Evolutionary conservation across 2,329 filamentous ascomycete species (phyloP).

Genomic region (Tolypocladium nubicola): DNA sequence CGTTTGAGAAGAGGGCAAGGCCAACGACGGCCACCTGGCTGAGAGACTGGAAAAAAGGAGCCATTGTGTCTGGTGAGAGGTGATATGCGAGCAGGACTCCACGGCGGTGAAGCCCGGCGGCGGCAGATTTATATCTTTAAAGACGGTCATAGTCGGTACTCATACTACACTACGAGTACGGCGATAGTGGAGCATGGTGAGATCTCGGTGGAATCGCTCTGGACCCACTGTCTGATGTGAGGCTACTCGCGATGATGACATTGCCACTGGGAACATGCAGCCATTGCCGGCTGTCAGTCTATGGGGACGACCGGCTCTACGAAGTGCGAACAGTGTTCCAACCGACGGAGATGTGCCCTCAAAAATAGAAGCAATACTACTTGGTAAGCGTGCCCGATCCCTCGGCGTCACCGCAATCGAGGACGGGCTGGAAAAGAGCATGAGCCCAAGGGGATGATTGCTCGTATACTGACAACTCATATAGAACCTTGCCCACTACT

Average conservation of each 20-base stretch:
- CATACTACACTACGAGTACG: no score
- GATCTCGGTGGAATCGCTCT: neutral
- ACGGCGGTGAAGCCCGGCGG: neutral
- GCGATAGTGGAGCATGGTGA: neutral
- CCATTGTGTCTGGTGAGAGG: conserved; percentile 1
- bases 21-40: conserved; percentile 10
- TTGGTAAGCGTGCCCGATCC: neutral
- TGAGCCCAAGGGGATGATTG: neutral
- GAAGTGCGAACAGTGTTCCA: neutral
- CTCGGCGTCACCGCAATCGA: neutral
- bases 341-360: neutral
- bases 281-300: neutral
- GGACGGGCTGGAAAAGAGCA: neutral
- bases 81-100: neutral
- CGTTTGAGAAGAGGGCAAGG: conserved; percentile 10
- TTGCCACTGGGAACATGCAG: neutral
- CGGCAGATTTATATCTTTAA: neutral
- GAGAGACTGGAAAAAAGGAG: conserved; percentile 4
- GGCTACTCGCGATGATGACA: neutral
- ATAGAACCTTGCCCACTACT: neutral
- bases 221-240: neutral
- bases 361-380: neutral
- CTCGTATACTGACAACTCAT: neutral
- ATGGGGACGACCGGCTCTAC: neutral
- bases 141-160: no score